A percentile compares a stretch with the other conserved stretches of the same genome.
Evolutionary conservation across 352 stramenopile species (phyloP).

Genomic region (Phytophthora pistaciae): DNA sequence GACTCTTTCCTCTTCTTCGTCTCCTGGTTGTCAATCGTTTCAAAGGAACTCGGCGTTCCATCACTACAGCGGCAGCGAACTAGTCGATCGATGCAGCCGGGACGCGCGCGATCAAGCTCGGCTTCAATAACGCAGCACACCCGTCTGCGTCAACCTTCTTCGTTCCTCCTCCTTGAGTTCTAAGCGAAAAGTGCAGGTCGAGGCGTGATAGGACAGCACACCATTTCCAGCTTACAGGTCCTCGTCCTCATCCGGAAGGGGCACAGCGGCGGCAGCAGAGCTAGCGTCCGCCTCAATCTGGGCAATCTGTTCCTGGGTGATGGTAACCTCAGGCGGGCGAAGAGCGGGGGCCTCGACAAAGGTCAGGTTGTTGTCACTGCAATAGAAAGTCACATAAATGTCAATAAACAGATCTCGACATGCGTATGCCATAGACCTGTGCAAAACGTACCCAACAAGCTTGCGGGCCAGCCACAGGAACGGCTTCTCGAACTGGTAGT

Average conservation of each 20-base stretch:
- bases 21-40: conserved; percentile 39
- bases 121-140: conserved; percentile 8
- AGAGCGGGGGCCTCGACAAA: conserved; percentile 98
- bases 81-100: conserved; percentile 26
- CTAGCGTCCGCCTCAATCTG: conserved; percentile 94
- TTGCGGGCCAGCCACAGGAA: conserved; percentile 99
- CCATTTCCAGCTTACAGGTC: conserved; percentile 89
- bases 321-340: conserved; percentile 96
- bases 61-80: conserved; percentile 42
- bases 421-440: neutral
- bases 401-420: neutral
- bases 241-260: conserved; percentile 98
- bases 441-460: conserved; percentile 91
- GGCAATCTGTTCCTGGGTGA: conserved; percentile 94
- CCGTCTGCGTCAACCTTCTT: conserved; percentile 29
- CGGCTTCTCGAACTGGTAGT: conserved; percentile 99
- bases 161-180: conserved; percentile 36
- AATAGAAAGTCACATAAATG: too few species aligned
- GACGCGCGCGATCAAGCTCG: conserved; percentile 11
- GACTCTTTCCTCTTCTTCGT: conserved; percentile 47
- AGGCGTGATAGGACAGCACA: conserved; percentile 46
- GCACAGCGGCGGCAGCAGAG: conserved; percentile 91
- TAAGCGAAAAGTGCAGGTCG: conserved; percentile 45
- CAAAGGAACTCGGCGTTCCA: conserved; percentile 34
- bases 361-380: conserved; percentile 97